Base-by-base conservation (phyloP, 352 stramenopile genomes). In the Elongisporangium undulatum region DNA sequence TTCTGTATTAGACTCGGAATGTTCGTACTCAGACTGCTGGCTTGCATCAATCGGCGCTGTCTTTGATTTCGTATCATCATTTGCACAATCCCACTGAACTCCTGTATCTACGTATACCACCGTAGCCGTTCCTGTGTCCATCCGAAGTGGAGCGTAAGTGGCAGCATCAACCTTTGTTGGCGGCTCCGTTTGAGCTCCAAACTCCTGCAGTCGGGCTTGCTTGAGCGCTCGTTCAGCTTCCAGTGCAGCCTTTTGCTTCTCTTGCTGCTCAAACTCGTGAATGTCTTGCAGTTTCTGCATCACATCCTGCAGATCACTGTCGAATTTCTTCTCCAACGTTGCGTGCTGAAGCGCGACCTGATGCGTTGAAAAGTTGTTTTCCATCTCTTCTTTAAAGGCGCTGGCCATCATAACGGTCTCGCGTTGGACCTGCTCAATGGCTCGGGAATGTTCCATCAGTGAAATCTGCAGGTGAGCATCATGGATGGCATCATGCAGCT, bases 311-410 rank as follows among this genome's bases (percentile, higher is more conserved):
- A 89, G 60, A 51, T 85, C 70, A 3, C 58, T 57, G 54, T 91
- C 79, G 55, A 89, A 85, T 24, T 80, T 70, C 26, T 71, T 69
- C 17, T 79, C 75, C 3, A 89, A 49, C 0, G 61, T 59, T 38
- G 62, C 61, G 48, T 89, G 79, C 45, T 91, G 75, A 3, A 79
- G 64, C 4, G 63, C 69, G 17, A 88, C 56, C 16, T 87, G 75
- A 29, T 91, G 79, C 8, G 39, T 64, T 0, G 71, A 50, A 8
- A 72, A 41, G 49, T 71, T 83, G 1, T 69, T 60, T 12, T 87
- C 74, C 68, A 91, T 78, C 48, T 91, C 82, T 49, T 88, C 75
- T 45, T 89, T 87, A 59, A 89, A 89, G 4, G 78, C 79, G 3
- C 74, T 69, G 0, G 82, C 79, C 3, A 90, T 59, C 1, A 63